Evolutionary conservation across 1,284 basidiomycete species (phyloP), one percentile per base, ranked within the genome.

Genomic region (Rhodotorula sp.): DNA sequence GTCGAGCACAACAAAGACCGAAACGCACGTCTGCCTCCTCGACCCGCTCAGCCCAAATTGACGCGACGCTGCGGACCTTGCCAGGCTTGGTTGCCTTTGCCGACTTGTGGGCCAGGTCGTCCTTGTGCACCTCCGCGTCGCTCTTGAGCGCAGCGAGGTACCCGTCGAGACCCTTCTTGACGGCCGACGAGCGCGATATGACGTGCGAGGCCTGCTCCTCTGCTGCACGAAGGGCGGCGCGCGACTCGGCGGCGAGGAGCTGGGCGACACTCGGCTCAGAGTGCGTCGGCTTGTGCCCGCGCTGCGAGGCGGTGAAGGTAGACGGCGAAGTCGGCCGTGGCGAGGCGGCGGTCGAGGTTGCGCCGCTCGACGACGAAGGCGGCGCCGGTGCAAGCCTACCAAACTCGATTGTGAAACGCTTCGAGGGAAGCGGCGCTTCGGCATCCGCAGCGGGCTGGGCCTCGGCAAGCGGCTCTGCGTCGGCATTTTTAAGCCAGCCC

Each of bases 61-160:
- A 56, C 19, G 55, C 49, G 3, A 67, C 61, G 41, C 61, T 62
- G 25, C 17, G 23, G 17, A 67, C 66, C 27, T 63, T 67, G 14
- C 66, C 61, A 1, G 54, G 41, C 42, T n/a, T 61, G 14, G 60
- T 42, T 19, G 19, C 25, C 27, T 49, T 64, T 13, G 48, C 55
- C 23, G 48, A 52, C 60, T 45, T 56, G 21, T 57, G 46, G 8
- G 55, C 48, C 14, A 17, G 14, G 16, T 54, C 53, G 7, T 46
- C 48, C 59, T 52, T 48, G 9, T 50, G 55, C 45, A 4, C 64
- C 60, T 49, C 49, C 42, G 21, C 66, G 25, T 65, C 70, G 13
- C 48, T n/a, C 45, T 66, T 58, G 12, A 64, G 23, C 41, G 70
- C 66, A 0, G 70, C 66, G 13, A 72, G 61, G 60, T 62, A 72